phyloP scores from a whole-genome alignment of 805 yeast genomes.

The Yarrowia osloensis region DNA sequence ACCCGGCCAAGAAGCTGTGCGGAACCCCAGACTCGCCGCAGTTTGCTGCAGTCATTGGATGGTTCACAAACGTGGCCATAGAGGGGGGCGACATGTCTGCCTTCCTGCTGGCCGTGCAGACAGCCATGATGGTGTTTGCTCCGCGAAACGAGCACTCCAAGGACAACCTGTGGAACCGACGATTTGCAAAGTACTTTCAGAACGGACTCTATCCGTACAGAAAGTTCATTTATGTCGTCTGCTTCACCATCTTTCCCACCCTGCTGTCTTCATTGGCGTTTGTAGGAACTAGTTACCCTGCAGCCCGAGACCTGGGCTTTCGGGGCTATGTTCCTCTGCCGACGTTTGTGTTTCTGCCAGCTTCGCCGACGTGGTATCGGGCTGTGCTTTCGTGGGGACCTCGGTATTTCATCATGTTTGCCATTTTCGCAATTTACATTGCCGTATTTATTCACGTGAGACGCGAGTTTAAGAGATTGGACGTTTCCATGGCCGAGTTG shows the following conservation, averaged over 20 bases:
- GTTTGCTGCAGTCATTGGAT: constrained; percentile 57
- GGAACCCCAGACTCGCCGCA: constrained; percentile 40
- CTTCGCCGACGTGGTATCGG: constrained; percentile 70
- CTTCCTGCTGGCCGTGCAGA: constrained; percentile 78
- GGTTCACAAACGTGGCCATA: constrained; percentile 78
- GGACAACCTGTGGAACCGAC: constrained; percentile 52
- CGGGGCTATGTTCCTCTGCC: constrained; percentile 49
- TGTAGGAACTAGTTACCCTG: constrained; percentile 51
- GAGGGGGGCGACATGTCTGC: constrained; percentile 89
- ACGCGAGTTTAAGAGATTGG: constrained; percentile 40
- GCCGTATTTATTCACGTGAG: constrained; percentile 71
- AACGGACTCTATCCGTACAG: constrained; percentile 64
- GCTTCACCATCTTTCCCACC: constrained; percentile 59
- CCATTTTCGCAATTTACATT: constrained; percentile 64
- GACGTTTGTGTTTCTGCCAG: constrained; percentile 80
- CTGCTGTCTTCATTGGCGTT: constrained; percentile 73
- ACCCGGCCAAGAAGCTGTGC: constrained; percentile 50
- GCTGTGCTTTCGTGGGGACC: constrained; percentile 80
- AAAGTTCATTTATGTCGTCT: constrained; percentile 56
- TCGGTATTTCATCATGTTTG: constrained; percentile 63
- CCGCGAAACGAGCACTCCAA: constrained; percentile 53
- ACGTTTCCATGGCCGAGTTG: constrained; percentile 41
- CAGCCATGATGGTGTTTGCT: constrained; percentile 68
- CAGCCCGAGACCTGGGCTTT: constrained; percentile 45
- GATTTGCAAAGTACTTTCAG: constrained; percentile 8